Conservation (phyloP, 208 protist species). For the Trypanosoma melophagium region DNA sequence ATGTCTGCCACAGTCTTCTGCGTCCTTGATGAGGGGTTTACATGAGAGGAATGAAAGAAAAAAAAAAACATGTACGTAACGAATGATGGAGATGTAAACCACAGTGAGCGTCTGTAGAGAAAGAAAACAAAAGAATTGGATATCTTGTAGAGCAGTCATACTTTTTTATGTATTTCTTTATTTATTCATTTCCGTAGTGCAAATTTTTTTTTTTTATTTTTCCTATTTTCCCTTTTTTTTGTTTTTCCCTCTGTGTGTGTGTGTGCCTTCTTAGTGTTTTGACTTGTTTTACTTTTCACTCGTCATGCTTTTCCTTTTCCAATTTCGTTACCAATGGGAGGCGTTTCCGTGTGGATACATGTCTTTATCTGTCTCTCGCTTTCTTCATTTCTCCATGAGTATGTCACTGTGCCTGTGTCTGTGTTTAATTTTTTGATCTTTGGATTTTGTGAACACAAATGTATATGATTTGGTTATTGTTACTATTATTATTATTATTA, state of each 20-base stretch:
- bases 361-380: conserved; percentile 1
- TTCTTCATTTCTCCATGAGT: not conserved
- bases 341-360: not conserved
- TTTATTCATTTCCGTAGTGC: conserved; percentile 8
- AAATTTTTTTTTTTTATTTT: not conserved
- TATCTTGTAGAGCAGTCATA: not conserved
- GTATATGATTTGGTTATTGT: no score
- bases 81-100: not conserved
- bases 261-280: not conserved
- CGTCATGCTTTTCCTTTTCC: conserved; percentile 1
- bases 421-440: no score
- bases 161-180: conserved; percentile 10
- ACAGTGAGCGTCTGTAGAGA: conserved; percentile 1
- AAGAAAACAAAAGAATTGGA: not conserved
- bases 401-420: no score
- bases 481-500: no score
- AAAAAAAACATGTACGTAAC: not conserved
- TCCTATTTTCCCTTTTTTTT: conserved; percentile 5
- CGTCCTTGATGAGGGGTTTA: conserved; percentile 38
- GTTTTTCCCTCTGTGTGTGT: conserved; percentile 1
- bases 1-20: conserved; percentile 87
- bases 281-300: conserved; percentile 10
- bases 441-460: no score
- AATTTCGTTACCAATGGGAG: no score
- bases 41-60: conserved; percentile 1